Evolutionary conservation across 108 stramenopile genomes (phyloP), one percentile per base, ranked within the genome.

Genomic region (Bacterosira constricta): DNA sequence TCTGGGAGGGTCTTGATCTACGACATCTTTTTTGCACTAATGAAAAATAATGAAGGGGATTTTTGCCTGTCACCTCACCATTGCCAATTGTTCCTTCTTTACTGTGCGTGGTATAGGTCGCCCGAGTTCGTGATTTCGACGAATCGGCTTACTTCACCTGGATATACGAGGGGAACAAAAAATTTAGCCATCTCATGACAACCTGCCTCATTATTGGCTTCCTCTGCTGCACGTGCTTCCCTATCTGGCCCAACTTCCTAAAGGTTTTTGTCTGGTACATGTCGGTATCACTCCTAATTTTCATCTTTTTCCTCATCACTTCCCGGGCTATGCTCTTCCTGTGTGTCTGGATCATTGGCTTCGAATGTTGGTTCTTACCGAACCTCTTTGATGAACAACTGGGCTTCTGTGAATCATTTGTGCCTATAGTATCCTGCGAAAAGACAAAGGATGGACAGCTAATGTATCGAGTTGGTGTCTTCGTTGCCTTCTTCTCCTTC

Each of bases 261-360:
- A 96, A 97, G 82, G 96, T 97, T 25, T 96, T 91, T 51, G 91
- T 98, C 31, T 99, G 99, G 99, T 99, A 99, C 83, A 63, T 96
- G 76, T 94, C 97, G 0, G 99, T 99, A 27, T 96, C 95, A 41
- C 68, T 99, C 35, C 85, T 99, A 18, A 85, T 98, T 63, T 92
- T 96, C 79, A 96, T 98, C 72, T 86, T 97, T 63, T 84, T 88
- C 69, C 87, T 99, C 63, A 76, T 97, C 58, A 88, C 89, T 4
- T 61, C 91, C 44, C 92, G 99, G 32, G 88, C 86, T 23, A 51
- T 97, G 36, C n/a, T 94, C 31, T 99, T 98, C 77, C 79, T 99
- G 26, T 79, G 89, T 59, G 77, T 98, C 18, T 99, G 99, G 99
- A 93, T 98, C 17, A 41, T 90, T 25, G 99, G 99, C 6, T 98